Evolutionary conservation across 306 rosid genomes (phyloP).

Genomic region (Sicyos baderoa): DNA sequence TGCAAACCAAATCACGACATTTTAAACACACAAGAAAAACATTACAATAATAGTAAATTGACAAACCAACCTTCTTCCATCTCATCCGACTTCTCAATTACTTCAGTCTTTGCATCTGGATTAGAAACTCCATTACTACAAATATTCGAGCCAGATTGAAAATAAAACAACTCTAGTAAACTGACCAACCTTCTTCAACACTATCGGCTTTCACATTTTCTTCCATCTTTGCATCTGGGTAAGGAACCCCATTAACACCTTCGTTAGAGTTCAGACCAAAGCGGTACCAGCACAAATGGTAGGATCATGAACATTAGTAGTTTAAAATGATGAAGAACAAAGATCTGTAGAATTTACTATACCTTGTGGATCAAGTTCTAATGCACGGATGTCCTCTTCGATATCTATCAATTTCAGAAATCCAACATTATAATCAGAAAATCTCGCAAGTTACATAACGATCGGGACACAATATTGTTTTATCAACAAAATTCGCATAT

Average conservation of each 20-base stretch:
- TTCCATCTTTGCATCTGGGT: conserved; percentile 44
- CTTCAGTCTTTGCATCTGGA: conserved; percentile 49
- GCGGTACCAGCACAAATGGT: background rate
- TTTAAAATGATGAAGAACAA: background rate
- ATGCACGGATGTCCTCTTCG: conserved; percentile 17
- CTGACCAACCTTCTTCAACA: conserved; percentile 16
- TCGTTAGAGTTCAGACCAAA: conserved; percentile 19
- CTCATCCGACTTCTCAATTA: conserved; percentile 37
- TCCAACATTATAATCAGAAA: background rate
- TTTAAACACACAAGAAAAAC: background rate
- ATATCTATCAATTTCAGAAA: conserved; percentile 6
- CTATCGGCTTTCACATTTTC: conserved; percentile 39
- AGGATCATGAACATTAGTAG: background rate
- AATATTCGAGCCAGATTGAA: conserved; percentile 21
- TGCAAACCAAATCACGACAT: background rate
- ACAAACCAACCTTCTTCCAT: conserved; percentile 17
- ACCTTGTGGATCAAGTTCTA: conserved; percentile 18
- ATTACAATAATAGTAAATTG: background rate
- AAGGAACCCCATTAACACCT: conserved; percentile 40
- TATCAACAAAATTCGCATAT: background rate
- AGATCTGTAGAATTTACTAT: background rate
- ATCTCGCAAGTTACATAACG: background rate
- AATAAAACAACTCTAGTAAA: background rate
- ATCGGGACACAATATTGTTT: background rate
- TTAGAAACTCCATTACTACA: conserved; percentile 41